Base-by-base conservation (phyloP, 495 filamentous ascomycete species). In the Lasiosphaeria hispida region DNA sequence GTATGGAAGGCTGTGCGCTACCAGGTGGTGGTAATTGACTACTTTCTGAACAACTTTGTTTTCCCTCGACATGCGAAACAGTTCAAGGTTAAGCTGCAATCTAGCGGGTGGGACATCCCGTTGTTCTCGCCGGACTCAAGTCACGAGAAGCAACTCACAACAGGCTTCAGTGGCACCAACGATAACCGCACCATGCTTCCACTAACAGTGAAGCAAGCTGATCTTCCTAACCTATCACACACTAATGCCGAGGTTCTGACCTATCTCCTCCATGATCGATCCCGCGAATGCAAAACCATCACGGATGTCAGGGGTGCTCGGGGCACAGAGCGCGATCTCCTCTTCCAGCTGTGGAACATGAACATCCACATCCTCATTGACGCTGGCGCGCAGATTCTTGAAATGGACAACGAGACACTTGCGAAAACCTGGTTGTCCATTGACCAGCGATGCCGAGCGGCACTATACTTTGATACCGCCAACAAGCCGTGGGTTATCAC, bases 81-180 rank as follows among this genome's bases (percentile, higher is more conserved):
- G 53, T 84, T 83, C 55, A 59, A 71, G n/a, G 61, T 71, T 14
- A 84, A 83, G 61, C 56, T 84, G 10, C 77, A 81, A 52, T 74
- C 79, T 3, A 80, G 72, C 19, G 74, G 80, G 0, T 84, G 79
- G 81, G 81, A 84, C 57, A 69, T 83, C 14, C 77, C 80, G 0
- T 55, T 78, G 3, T 66, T 60, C 53, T 62, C 64, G 6, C 10
- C 35, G 67, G 44, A 7, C n/a, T 15, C 15, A 60, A 63, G 38
- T 42, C 41, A 14, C 5, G 17, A 5, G 1, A 40, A 36, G 13
- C 38, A 63, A 4, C 53, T 64, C 18, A 82, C 80, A 0, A 82
- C 81, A 0, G 81, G 81, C 2, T 84, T 84, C 61, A 80, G 76
- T 41, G 81, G 81, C 0, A 83, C 81, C 0, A 83, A 83, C 43